Base-by-base conservation (phyloP, 2,329 filamentous ascomycete species). In the Diaporthe vaccinii region DNA sequence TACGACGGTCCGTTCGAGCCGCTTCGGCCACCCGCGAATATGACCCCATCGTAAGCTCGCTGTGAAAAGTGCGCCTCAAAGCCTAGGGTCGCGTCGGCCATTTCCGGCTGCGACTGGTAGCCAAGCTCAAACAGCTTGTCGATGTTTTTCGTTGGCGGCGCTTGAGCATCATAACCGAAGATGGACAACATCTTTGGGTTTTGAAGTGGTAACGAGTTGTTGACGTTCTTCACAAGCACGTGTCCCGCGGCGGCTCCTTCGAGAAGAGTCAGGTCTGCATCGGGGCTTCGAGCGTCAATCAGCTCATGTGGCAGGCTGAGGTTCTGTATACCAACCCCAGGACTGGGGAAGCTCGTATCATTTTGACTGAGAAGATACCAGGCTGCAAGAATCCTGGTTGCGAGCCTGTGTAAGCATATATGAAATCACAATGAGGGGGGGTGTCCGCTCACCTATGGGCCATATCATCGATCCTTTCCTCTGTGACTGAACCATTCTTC, bases 391-490 rank as follows among this genome's bases (percentile, higher is more conserved):
- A 93, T 93, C 74, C 92, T 90, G 39, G 83, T 84, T 81, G 83
- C 44, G n/a, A 39, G n/a, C n/a, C 12, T 20, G 31, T 7, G 46
- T 69, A 2, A 55, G 34, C n/a, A 39, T 28, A 10, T 6, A 20
- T 14, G 25, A 31, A 8, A 65, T 1, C 4, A 31, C 4, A 25
- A n/a, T 12, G 34, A 83, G 83, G 83, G 12, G 12, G 86, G 1
- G 83, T 80, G 14, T 84, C 84, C 1, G 91, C 87, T 59, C 91
- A 87, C 77, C 95, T 91, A 14, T 92, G 93, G 0, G 90, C 93
- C 91, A 96, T 96, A 82, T 98, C 95, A 73, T 94, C 92, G 1
- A 97, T 81, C 36, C 95, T 89, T 81, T 89, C 91, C 78, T 93
- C 90, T 0, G 90, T 90, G 12, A 97, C 86, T 0, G 93, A 94